These are phyloP conservation scores for Yarrowia yakushimensis DNA, from an alignment of 805 yeast species.

Conservation along the genomic window DNA sequence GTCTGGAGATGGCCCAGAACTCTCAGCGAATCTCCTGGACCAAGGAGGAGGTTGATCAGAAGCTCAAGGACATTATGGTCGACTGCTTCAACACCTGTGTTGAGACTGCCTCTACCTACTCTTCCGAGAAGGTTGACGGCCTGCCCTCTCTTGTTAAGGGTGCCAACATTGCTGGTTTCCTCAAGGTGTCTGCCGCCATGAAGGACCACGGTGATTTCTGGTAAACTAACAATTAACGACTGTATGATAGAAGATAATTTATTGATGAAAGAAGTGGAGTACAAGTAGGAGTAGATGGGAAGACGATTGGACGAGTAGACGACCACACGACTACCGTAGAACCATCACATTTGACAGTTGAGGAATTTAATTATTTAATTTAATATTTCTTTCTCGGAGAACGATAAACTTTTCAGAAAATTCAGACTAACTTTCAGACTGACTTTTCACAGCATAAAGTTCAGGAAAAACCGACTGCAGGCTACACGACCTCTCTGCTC, in stretches of 20 bases:
- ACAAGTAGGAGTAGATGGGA: too few relatives aligned
- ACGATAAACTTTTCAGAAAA: too few relatives aligned
- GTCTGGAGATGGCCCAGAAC: slow-evolving; percentile 99
- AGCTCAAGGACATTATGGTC: slow-evolving; percentile 89
- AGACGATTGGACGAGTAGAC: too few relatives aligned
- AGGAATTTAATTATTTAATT: too few relatives aligned
- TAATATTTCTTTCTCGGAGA: too few relatives aligned
- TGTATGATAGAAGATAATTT: slow-evolving; percentile 23
- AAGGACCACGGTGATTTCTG: slow-evolving; percentile 86
- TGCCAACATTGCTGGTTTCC: slow-evolving; percentile 98
- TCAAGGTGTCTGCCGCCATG: slow-evolving; percentile 98
- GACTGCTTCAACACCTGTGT: slow-evolving; percentile 91
- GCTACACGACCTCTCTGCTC: slow-evolving; percentile 12
- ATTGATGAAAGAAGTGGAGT: not conserved
- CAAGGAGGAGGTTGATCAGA: slow-evolving; percentile 84
- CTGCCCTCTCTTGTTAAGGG: slow-evolving; percentile 96
- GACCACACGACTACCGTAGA: too few relatives aligned
- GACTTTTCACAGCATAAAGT: too few relatives aligned
- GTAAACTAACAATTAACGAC: slow-evolving; percentile 29
- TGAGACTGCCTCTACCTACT: slow-evolving; percentile 76
- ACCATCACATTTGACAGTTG: too few relatives aligned
- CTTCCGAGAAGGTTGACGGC: slow-evolving; percentile 62
- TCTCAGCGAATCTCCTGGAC: slow-evolving; percentile 92
- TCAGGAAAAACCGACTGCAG: slow-evolving; percentile 20
- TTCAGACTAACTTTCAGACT: too few relatives aligned